phyloP scores from a whole-genome alignment of 148 eudicot species.

The Chenopodium formosanum region DNA sequence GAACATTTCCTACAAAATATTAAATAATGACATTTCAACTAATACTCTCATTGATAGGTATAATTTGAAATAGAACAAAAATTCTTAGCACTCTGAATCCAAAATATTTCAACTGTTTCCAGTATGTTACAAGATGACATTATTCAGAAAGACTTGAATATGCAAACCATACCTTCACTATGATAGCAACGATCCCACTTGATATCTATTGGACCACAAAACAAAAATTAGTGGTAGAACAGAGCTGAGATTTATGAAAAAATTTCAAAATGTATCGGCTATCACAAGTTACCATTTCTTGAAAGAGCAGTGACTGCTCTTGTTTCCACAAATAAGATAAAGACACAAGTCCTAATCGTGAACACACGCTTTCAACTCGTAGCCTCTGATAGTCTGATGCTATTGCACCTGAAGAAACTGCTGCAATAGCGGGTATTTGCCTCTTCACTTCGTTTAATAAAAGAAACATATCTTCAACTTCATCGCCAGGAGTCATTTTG shows the following conservation, averaged over 20 bases:
- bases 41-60: neutral
- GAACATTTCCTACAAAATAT: neutral
- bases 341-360: conserved; percentile 91
- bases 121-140: conserved; percentile 6
- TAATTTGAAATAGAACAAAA: too few relatives aligned
- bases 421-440: conserved; percentile 68
- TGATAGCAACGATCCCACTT: conserved; percentile 64
- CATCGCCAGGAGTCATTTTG: conserved; percentile 90
- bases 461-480: conserved; percentile 88
- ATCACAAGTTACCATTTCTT: conserved; percentile 63
- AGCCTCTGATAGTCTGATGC: conserved; percentile 95
- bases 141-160: neutral
- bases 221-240: conserved; percentile 15
- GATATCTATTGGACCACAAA: conserved; percentile 50
- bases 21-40: neutral
- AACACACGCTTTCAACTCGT: conserved; percentile 92
- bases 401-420: conserved; percentile 97
- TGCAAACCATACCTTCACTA: conserved; percentile 67
- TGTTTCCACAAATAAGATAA: conserved; percentile 94
- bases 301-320: conserved; percentile 82
- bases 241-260: neutral
- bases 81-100: neutral
- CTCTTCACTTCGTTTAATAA: conserved; percentile 77
- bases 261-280: neutral
- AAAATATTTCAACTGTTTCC: neutral